Conservation (phyloP, 306 rosid genomes). For the Vigna radiata region DNA sequence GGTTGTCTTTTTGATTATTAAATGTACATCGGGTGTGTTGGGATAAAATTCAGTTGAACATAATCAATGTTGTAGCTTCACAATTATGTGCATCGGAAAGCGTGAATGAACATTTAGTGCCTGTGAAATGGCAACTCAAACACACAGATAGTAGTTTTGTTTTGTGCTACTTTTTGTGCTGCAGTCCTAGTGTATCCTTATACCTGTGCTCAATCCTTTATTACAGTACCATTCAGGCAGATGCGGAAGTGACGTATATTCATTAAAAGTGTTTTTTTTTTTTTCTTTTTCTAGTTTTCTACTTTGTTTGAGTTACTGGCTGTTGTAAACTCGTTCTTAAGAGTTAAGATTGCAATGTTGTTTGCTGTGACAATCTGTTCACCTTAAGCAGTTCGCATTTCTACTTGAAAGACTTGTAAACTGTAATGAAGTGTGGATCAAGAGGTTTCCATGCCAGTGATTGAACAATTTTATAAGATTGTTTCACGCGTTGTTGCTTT, state of each 20-base stretch:
- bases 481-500: not conserved
- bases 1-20: slow-evolving; percentile 5
- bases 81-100: too few relatives aligned
- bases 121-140: too few relatives aligned
- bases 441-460: not conserved
- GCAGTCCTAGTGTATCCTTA: not conserved
- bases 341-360: slow-evolving; percentile 1
- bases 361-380: slow-evolving; percentile 20
- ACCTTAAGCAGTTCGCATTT: not conserved
- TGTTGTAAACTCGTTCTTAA: slow-evolving; percentile 8
- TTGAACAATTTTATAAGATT: not conserved
- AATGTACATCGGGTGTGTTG: not conserved
- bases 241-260: slow-evolving; percentile 8
- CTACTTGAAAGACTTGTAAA: slow-evolving; percentile 17
- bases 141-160: not conserved
- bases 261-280: not conserved
- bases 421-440: slow-evolving; percentile 13
- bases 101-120: too few relatives aligned
- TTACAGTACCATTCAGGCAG: slow-evolving; percentile 14
- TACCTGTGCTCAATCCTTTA: slow-evolving; percentile 3
- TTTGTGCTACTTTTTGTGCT: slow-evolving; percentile 24
- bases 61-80: too few relatives aligned
- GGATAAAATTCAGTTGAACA: not conserved
- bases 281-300: slow-evolving; percentile 27
- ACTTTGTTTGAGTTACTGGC: not conserved